A percentile compares a stretch with the other conserved stretches of the same genome.
Conservation (phyloP, 495 filamentous ascomycete genomes). For the Aspergillus incahuasiensis region DNA sequence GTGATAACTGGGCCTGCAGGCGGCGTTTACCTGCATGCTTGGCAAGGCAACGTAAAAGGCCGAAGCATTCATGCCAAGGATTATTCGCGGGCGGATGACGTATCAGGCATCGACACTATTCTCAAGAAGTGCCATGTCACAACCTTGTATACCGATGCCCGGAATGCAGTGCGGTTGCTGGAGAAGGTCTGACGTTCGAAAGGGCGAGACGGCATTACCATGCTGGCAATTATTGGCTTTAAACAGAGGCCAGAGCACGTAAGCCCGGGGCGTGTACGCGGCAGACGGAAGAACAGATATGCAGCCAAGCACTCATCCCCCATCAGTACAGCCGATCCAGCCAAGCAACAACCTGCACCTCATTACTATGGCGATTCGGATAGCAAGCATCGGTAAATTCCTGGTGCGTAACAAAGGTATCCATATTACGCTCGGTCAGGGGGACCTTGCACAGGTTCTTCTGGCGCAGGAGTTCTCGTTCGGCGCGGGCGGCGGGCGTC, state of each 20-base stretch:
- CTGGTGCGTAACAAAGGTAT: constrained; percentile 41
- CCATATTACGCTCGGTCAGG: constrained; percentile 42
- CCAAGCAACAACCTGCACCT: constrained; percentile 67
- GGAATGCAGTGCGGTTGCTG: background rate
- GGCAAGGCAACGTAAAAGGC: constrained; percentile 10
- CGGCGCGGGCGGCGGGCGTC: constrained; percentile 33
- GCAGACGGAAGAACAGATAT: background rate
- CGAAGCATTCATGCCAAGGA: constrained; percentile 27
- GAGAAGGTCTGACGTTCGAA: background rate
- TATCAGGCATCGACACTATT: background rate
- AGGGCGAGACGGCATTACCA: too few relatives aligned
- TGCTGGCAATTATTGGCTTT: background rate
- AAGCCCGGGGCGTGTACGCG: background rate
- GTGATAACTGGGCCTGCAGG: background rate
- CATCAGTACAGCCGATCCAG: constrained; percentile 49
- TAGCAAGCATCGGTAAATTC: constrained; percentile 53
- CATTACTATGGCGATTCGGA: constrained; percentile 48
- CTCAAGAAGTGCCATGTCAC: background rate
- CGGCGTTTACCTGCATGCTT: constrained; percentile 17
- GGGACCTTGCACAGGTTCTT: constrained; percentile 40
- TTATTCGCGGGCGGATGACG: constrained; percentile 12
- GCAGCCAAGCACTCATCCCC: background rate
- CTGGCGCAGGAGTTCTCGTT: constrained; percentile 37
- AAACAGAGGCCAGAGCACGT: background rate
- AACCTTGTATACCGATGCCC: background rate